Conservation (phyloP, 352 stramenopile species). For the Aphanomyces cochlioides region DNA sequence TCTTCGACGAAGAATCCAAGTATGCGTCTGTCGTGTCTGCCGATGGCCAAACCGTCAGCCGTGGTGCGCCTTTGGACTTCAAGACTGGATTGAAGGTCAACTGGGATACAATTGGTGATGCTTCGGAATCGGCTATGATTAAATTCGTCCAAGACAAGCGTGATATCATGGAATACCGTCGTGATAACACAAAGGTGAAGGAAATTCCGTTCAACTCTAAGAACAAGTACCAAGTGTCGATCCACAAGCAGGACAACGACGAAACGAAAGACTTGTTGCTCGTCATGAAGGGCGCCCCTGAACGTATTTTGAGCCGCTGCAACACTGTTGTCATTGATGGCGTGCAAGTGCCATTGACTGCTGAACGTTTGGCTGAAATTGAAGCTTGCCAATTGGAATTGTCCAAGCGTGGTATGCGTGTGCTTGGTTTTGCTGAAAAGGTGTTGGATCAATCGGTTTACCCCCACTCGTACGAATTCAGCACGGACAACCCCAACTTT, state of each 20-base stretch:
- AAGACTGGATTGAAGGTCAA: conserved; percentile 41
- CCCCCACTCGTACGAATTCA: conserved; percentile 34
- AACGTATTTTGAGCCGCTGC: conserved; percentile 82
- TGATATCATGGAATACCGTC: conserved; percentile 35
- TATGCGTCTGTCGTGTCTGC: conserved; percentile 50
- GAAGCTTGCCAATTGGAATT: conserved; percentile 57
- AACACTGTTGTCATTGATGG: conserved; percentile 58
- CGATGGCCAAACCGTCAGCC: conserved; percentile 35
- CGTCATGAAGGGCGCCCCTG: conserved; percentile 89
- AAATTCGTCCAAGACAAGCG: conserved; percentile 41
- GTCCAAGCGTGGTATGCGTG: conserved; percentile 49
- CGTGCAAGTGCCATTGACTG: conserved; percentile 41
- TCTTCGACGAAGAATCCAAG: conserved; percentile 81
- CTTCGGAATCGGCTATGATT: conserved; percentile 45
- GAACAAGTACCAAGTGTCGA: conserved; percentile 31
- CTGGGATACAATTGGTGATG: conserved; percentile 44
- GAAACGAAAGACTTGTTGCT: conserved; percentile 30
- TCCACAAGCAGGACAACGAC: conserved; percentile 32
- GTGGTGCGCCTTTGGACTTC: conserved; percentile 26
- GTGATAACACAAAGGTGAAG: conserved; percentile 30
- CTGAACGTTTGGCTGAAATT: conserved; percentile 39
- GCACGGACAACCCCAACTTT: conserved; percentile 35
- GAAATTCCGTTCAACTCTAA: conserved; percentile 33
- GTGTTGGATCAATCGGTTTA: conserved; percentile 32
- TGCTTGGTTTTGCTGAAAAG: conserved; percentile 53